Evolutionary conservation across 2,329 filamentous ascomycete species (phyloP), one percentile per base, ranked within the genome.

Genomic region (Fusarium zealandicum): DNA sequence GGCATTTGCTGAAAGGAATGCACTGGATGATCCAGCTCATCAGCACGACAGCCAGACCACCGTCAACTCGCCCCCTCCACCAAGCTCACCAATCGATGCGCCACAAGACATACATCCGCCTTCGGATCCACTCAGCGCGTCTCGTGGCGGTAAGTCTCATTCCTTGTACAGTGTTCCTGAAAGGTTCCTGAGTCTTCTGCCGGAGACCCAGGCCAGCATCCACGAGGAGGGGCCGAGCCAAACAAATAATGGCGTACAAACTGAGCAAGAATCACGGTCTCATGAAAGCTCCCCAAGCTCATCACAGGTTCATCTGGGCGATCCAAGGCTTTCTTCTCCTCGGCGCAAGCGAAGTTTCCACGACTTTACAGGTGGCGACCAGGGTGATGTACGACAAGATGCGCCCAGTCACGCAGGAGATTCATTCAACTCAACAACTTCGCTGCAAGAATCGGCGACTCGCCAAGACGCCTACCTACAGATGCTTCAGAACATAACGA

Each of bases 391-490:
- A 14, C 11, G 12, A 7, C 17, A 18, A 10, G 36, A 45, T 4
- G 58, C 46, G 3, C 59, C 54, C 5, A 54, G 57, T 17, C 28
- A 39, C 1, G 55, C 55, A 8, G 43, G 48, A 1, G 36, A 45
- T 3, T 64, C 65, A 7, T 50, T 57, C 22, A 39, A 39, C 1
- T 69, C 64, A 3, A 42, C 3, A 2, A 51, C 61, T 6, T 55
- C 54, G 12, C 48, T 49, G 13, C 42, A 42, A 1, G 53, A 65
- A 48, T 74, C 72, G 2, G 44, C 50, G 6, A 22, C 61, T 6
- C 66, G 72, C 8, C 60, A 50, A 12, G 71, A 74, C 5, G 75
- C 75, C 2, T 76, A 75, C 37, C 35, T 49, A 6, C 61, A 58
- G n/a, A 76, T 74, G 68, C 47, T 72, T 0, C 54, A 57, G 14